Percentiles rank a stretch among this genome's conserved stretches.
phyloP scores from a whole-genome alignment of 176 grass and related monocot species.

The Oryza longistaminata region DNA sequence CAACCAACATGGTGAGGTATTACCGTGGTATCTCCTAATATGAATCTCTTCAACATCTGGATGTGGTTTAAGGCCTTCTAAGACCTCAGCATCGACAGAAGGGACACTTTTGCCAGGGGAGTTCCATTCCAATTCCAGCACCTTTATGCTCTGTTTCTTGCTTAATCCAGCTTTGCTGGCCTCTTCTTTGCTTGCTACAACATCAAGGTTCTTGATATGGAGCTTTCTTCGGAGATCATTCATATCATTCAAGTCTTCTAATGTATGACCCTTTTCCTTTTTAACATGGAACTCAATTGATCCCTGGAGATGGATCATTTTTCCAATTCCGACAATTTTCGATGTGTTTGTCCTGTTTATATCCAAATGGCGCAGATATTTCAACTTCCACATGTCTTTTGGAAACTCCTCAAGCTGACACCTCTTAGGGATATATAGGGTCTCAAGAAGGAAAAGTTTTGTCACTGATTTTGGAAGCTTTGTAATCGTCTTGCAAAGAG shows the following conservation, averaged over 20 bases:
- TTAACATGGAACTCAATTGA: constrained; percentile 63
- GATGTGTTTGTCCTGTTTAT: constrained; percentile 40
- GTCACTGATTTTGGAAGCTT: constrained; percentile 41
- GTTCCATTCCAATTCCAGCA: constrained; percentile 62
- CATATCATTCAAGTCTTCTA: constrained; percentile 42
- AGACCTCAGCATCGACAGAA: constrained; percentile 30
- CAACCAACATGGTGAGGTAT: constrained; percentile 48
- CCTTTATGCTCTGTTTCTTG: constrained; percentile 44
- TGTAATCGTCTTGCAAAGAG: constrained; percentile 40
- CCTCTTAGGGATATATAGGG: constrained; percentile 39
- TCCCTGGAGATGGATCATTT: constrained; percentile 43
- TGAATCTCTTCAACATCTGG: constrained; percentile 45
- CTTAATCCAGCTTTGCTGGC: constrained; percentile 43
- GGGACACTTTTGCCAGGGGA: constrained; percentile 12
- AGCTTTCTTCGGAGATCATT: constrained; percentile 38
- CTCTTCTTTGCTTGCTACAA: constrained; percentile 38
- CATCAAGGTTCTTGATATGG: constrained; percentile 60
- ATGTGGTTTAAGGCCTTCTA: constrained; percentile 53
- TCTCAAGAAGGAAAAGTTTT: constrained; percentile 53
- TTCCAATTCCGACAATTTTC: constrained; percentile 39
- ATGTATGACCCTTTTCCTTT: constrained; percentile 45
- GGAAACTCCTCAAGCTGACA: constrained; percentile 31
- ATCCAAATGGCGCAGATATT: constrained; percentile 44
- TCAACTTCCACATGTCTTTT: constrained; percentile 30
- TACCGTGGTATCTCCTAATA: constrained; percentile 57